Percentiles rank a stretch among this genome's conserved stretches.
Evolutionary conservation across 805 yeast species (phyloP).

Genomic region (Cyberlindnera sargentensis): DNA sequence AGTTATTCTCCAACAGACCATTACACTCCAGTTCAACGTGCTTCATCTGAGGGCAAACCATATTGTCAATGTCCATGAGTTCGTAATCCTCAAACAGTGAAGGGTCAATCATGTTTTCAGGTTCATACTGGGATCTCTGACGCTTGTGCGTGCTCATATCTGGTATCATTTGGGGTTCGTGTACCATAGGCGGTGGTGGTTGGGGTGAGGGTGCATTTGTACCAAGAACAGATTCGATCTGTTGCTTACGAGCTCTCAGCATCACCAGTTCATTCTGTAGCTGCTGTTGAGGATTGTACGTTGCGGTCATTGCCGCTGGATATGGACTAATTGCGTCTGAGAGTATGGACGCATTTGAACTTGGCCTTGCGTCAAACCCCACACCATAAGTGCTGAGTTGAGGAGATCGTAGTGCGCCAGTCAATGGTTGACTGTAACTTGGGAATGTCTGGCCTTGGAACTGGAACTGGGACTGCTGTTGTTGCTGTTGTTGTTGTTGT

Average conservation of each 20-base stretch:
- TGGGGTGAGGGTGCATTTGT: not conserved
- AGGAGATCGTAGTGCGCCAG: conserved; percentile 7
- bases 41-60: conserved; percentile 10
- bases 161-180: not conserved
- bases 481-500: conserved; percentile 14
- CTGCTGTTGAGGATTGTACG: conserved; percentile 11
- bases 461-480: conserved; percentile 14
- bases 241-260: conserved; percentile 6
- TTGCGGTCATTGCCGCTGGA: not conserved
- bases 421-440: conserved; percentile 2
- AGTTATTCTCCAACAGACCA: conserved; percentile 17
- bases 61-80: conserved; percentile 10
- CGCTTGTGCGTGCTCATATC: not conserved
- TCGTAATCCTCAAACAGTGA: conserved; percentile 8
- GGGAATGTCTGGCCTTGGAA: not conserved
- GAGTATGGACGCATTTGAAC: not conserved
- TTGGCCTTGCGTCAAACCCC: not conserved
- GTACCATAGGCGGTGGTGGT: not conserved
- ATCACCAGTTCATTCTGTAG: conserved; percentile 10
- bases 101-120: conserved; percentile 13
- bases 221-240: conserved; percentile 11
- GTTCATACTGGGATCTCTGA: not conserved
- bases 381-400: not conserved
- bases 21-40: conserved; percentile 9
- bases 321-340: conserved; percentile 1